A percentile compares a stretch with the other conserved stretches of the same genome.
phyloP scores from a whole-genome alignment of 441 rosid genomes.

The Daphne laureola region DNA sequence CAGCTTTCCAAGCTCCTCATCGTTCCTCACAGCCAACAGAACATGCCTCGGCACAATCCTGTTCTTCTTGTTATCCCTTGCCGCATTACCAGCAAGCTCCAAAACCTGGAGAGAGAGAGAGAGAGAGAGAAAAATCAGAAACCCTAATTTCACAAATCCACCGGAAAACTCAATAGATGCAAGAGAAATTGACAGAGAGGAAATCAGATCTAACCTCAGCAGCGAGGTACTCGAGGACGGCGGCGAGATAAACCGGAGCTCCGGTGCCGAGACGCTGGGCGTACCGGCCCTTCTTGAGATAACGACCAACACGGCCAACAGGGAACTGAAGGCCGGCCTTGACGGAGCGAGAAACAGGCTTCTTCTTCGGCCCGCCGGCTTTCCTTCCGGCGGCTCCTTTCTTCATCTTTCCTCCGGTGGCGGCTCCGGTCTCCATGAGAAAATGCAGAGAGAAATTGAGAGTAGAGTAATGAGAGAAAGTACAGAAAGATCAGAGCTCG shows the following conservation, averaged over 20 bases:
- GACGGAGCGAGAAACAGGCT: slow-evolving; percentile 9
- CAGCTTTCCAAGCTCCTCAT: slow-evolving; percentile 58
- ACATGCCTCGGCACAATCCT: slow-evolving; percentile 56
- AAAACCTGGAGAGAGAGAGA: slow-evolving; percentile 31
- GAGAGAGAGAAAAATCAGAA: background rate
- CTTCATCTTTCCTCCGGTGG: slow-evolving; percentile 1
- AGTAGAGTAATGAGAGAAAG: too few relatives aligned
- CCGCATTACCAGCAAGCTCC: slow-evolving; percentile 44
- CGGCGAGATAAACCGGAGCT: slow-evolving; percentile 21
- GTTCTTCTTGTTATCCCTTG: slow-evolving; percentile 43
- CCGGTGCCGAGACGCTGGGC: slow-evolving; percentile 17
- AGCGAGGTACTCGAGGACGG: slow-evolving; percentile 21
- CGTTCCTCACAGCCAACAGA: slow-evolving; percentile 48
- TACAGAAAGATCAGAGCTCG: too few relatives aligned
- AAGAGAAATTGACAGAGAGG: too few relatives aligned
- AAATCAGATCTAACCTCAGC: slow-evolving; percentile 17
- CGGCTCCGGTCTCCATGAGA: slow-evolving; percentile 28
- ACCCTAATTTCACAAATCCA: too few relatives aligned
- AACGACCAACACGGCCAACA: slow-evolving; percentile 16
- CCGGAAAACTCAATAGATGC: too few relatives aligned
- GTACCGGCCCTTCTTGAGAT: slow-evolving; percentile 22
- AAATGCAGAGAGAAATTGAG: too few relatives aligned
- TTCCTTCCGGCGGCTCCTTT: slow-evolving; percentile 15
- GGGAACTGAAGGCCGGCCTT: slow-evolving; percentile 16
- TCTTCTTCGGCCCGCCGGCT: slow-evolving; percentile 13